These are phyloP conservation scores for Ophiobolus disseminans DNA, from an alignment of 2,329 filamentous ascomycete genomes.

Conservation along the genomic window DNA sequence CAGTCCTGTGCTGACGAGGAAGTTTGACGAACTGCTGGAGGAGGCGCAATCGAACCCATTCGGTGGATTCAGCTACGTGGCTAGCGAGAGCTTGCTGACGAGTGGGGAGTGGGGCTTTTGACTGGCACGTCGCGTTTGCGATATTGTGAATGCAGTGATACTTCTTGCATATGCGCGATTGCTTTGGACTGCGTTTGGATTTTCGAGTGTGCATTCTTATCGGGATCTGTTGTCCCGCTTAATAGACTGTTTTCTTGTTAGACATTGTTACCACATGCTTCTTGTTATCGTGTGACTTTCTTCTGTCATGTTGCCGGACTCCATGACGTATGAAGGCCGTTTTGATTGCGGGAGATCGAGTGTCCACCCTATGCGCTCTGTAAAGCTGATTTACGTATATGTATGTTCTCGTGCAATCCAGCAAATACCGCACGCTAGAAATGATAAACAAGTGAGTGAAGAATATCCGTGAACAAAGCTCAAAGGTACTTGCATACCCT, in stretches of 20 bases:
- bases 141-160: neutral
- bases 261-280: neutral
- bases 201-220: neutral
- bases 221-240: neutral
- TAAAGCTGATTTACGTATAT: too few relatives aligned
- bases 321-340: too few relatives aligned
- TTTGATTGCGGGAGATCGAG: too few relatives aligned
- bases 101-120: slow-evolving; percentile 43
- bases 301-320: too few relatives aligned
- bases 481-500: too few relatives aligned
- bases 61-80: slow-evolving; percentile 62
- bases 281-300: too few relatives aligned
- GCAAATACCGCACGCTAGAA: too few relatives aligned
- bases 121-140: neutral
- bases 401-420: too few relatives aligned
- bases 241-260: neutral
- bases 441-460: too few relatives aligned
- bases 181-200: neutral
- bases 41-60: slow-evolving; percentile 55
- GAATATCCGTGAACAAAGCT: too few relatives aligned
- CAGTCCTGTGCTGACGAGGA: slow-evolving; percentile 66
- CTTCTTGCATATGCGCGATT: slow-evolving; percentile 1
- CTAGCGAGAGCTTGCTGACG: slow-evolving; percentile 59
- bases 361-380: too few relatives aligned
- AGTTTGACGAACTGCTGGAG: slow-evolving; percentile 33